Conservation (phyloP, 2,329 filamentous ascomycete genomes). For the Boeremia exigua region DNA sequence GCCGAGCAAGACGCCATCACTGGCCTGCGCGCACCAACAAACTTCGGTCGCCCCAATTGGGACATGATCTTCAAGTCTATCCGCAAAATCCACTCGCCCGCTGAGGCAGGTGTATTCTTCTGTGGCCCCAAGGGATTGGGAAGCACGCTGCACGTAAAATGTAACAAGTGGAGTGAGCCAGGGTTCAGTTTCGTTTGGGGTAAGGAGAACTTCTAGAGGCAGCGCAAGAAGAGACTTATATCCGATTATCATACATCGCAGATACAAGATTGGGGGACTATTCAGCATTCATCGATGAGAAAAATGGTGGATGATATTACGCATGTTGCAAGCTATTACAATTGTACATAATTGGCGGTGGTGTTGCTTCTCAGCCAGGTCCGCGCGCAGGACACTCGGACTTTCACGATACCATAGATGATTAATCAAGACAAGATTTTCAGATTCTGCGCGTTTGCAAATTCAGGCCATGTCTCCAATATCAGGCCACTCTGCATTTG, state of each 20-base stretch:
- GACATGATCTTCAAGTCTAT: conserved; percentile 88
- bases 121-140: conserved; percentile 83
- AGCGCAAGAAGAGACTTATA: not conserved
- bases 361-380: not conserved
- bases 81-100: conserved; percentile 66
- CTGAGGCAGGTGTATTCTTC: conserved; percentile 65
- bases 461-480: not conserved
- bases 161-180: conserved; percentile 86
- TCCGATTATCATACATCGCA: no score
- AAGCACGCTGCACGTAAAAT: conserved; percentile 78
- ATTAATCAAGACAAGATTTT: not conserved
- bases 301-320: conserved; percentile 1
- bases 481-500: conserved; percentile 1
- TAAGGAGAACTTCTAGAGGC: conserved; percentile 69
- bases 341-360: conserved; percentile 14
- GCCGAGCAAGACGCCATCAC: conserved; percentile 86
- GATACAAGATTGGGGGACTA: not conserved
- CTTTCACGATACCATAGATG: conserved; percentile 14
- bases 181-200: conserved; percentile 73
- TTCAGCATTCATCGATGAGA: not conserved
- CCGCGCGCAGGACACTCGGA: not conserved
- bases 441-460: not conserved
- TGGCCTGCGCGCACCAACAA: conserved; percentile 79
- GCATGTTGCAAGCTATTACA: conserved; percentile 8
- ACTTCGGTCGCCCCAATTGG: conserved; percentile 88